Conservation (phyloP, 2,329 filamentous ascomycete species). For the Trichoderma citrinoviride region DNA sequence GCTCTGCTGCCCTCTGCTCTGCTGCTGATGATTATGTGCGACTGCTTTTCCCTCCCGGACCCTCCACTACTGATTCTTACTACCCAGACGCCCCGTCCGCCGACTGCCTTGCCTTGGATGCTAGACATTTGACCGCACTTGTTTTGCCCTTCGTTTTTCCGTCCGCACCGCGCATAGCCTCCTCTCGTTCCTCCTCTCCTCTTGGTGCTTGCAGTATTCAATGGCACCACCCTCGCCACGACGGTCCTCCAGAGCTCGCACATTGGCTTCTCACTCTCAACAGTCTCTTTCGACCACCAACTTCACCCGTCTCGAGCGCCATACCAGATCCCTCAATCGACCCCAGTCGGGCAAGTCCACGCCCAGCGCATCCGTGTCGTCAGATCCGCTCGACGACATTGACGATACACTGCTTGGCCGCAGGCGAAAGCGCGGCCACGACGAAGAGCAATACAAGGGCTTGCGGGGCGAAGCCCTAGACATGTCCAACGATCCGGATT, state of each 20-base stretch:
- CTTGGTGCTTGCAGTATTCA: conserved; percentile 34
- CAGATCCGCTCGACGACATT: conserved; percentile 63
- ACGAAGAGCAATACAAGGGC: conserved; percentile 55
- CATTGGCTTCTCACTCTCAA: conserved; percentile 71
- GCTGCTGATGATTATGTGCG: neutral
- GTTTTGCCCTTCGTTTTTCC: neutral
- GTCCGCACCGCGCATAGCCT: conserved; percentile 1
- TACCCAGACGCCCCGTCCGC: neutral
- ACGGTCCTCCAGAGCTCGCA: conserved; percentile 87
- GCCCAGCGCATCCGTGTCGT: conserved; percentile 69
- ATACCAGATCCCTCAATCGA: conserved; percentile 69
- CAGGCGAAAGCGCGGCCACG: conserved; percentile 73
- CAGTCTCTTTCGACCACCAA: conserved; percentile 78
- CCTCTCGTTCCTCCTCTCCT: conserved; percentile 19
- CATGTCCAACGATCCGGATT: conserved; percentile 63
- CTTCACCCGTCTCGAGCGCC: conserved; percentile 72
- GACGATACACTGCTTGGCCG: conserved; percentile 72
- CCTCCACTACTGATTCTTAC: neutral
- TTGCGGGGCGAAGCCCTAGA: conserved; percentile 44
- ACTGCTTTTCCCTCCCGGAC: neutral
- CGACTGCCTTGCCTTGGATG: conserved; percentile 1
- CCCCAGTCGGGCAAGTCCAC: conserved; percentile 73
- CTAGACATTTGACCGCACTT: conserved; percentile 9
- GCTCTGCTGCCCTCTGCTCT: neutral
- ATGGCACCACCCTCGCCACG: conserved; percentile 69